These are phyloP conservation scores for Diaporthe ilicicola DNA, from an alignment of 2,329 filamentous ascomycete species.

Conservation along the genomic window DNA sequence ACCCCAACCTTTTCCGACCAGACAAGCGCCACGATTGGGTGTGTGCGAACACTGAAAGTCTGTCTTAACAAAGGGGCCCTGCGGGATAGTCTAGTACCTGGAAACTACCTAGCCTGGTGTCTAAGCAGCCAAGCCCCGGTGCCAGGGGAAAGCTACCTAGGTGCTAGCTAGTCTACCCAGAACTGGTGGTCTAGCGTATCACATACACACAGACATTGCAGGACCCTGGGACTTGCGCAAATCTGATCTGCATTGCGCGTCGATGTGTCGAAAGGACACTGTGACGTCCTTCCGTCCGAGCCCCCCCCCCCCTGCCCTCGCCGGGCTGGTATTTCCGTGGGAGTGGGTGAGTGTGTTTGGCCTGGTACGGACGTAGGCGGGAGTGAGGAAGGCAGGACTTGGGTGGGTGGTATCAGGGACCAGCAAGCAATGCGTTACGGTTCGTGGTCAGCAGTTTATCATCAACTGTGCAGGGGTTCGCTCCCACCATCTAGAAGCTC, in stretches of 20 bases:
- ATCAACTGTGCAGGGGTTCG: background rate
- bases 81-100: background rate
- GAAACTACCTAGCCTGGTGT: too few species aligned
- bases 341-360: background rate
- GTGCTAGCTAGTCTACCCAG: too few species aligned
- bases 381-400: background rate
- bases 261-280: background rate
- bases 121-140: too few species aligned
- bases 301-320: too few species aligned
- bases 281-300: background rate
- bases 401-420: constrained; percentile 3
- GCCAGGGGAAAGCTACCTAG: background rate
- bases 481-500: background rate
- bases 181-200: background rate
- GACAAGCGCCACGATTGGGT: background rate
- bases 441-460: constrained; percentile 22
- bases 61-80: background rate
- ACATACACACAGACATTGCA: background rate
- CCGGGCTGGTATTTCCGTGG: background rate
- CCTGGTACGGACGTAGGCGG: background rate
- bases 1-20: background rate
- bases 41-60: too few species aligned
- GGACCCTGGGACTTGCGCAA: background rate
- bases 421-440: background rate
- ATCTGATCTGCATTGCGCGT: background rate